A percentile compares a stretch with the other conserved stretches of the same genome.
phyloP scores from a whole-genome alignment of 2,329 filamentous ascomycete genomes.

The Calonectria naviculata region DNA sequence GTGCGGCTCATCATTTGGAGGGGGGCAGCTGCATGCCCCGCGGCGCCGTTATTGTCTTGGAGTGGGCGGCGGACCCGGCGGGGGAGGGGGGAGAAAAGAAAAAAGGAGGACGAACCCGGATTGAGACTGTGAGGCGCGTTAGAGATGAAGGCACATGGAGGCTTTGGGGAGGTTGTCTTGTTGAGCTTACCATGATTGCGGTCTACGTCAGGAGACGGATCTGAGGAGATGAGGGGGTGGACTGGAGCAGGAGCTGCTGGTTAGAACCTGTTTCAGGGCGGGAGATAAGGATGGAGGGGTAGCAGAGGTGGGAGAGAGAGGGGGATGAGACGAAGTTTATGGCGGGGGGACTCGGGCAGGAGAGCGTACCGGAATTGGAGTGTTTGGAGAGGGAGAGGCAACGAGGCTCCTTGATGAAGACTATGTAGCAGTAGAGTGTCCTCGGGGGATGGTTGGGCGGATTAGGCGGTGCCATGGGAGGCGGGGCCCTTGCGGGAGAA shows the following conservation, averaged over 20 bases:
- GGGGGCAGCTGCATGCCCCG: conserved; percentile 32
- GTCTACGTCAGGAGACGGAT: conserved; percentile 45
- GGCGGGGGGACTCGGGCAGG: background rate
- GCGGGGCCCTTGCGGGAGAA: conserved; percentile 45
- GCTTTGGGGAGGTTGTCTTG: conserved; percentile 21
- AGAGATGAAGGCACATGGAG: conserved; percentile 23
- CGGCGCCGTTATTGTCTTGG: conserved; percentile 31
- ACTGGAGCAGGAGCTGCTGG: conserved; percentile 35
- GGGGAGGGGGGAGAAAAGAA: conserved; percentile 11
- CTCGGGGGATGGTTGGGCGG: conserved; percentile 34
- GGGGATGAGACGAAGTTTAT: background rate
- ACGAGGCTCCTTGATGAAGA: conserved; percentile 36
- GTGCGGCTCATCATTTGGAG: conserved; percentile 15
- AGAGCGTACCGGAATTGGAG: conserved; percentile 30
- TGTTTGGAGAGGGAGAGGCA: conserved; percentile 19
- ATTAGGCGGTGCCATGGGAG: conserved; percentile 29
- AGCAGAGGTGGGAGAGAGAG: background rate
- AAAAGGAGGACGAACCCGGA: conserved; percentile 64
- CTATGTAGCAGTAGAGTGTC: conserved; percentile 5
- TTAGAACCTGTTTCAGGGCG: conserved; percentile 38
- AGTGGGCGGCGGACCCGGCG: conserved; percentile 19
- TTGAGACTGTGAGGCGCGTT: conserved; percentile 65
- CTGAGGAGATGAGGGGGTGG: conserved; percentile 40
- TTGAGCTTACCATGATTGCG: conserved; percentile 54
- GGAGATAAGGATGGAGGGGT: background rate